Conservation (phyloP, 169 alveolate species). For the Babesia divergens region DNA sequence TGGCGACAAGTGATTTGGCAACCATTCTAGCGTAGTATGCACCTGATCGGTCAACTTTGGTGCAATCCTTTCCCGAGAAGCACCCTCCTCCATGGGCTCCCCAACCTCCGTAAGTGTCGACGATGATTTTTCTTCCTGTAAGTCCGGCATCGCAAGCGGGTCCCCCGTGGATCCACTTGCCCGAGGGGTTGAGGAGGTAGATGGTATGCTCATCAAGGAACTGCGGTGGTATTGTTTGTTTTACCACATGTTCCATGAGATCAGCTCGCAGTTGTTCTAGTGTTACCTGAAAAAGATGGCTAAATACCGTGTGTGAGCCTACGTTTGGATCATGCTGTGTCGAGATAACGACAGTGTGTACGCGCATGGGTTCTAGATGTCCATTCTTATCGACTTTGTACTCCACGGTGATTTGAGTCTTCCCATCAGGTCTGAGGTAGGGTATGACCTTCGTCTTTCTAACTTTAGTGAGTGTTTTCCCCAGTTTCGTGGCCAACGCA, state of each 20-base stretch:
- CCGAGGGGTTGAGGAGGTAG: slow-evolving; percentile 95
- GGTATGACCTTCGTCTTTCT: slow-evolving; percentile 85
- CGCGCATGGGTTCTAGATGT: slow-evolving; percentile 85
- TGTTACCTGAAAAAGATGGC: slow-evolving; percentile 20
- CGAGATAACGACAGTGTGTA: slow-evolving; percentile 91
- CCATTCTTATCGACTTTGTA: slow-evolving; percentile 78
- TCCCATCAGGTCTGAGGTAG: slow-evolving; percentile 99
- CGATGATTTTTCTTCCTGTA: slow-evolving; percentile 98
- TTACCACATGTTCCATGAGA: slow-evolving; percentile 89
- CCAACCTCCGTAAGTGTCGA: slow-evolving; percentile 99
- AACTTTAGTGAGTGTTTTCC: slow-evolving; percentile 90
- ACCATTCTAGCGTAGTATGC: slow-evolving; percentile 98
- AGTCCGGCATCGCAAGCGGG: slow-evolving; percentile 99
- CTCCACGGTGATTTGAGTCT: slow-evolving; percentile 94
- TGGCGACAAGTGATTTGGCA: slow-evolving; percentile 96
- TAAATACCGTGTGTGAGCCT: too few relatives aligned
- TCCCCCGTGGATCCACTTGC: slow-evolving; percentile 97
- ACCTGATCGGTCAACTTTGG: slow-evolving; percentile 99
- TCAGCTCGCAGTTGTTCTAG: slow-evolving; percentile 81
- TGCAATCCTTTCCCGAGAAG: slow-evolving; percentile 98
- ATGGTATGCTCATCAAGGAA: slow-evolving; percentile 91
- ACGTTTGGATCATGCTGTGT: slow-evolving; percentile 85
- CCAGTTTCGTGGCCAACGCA: slow-evolving; percentile 90
- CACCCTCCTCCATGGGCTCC: slow-evolving; percentile 99
- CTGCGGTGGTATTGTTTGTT: slow-evolving; percentile 89